Base-by-base conservation (phyloP, 192 early-diverging fungal species). In the Rhizophagus clarus region DNA sequence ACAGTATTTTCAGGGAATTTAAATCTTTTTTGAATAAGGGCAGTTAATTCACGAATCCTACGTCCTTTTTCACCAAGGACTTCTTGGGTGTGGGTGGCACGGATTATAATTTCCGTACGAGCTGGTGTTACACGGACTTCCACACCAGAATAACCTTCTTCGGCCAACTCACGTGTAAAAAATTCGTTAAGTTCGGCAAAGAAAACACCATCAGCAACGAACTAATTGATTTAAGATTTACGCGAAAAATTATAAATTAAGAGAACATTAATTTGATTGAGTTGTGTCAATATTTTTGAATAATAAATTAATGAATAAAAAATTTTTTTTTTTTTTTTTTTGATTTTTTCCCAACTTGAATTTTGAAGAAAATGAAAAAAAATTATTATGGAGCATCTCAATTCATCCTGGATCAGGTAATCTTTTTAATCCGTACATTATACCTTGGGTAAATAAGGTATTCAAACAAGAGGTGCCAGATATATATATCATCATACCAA, bases 171-270 rank as follows among this genome's bases (percentile, higher is more conserved):
- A 86, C 96, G 96, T 86, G 94, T 94, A 89, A 99, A 94, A 92
- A 97, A 97, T 91, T 97, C 96, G 93, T 99, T 99, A 87, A 99
- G 93, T 90, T 99, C 98, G 88, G 98, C 97, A 93, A 97, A 98
- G 92, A 99, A 99, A 76, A 99, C 97, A 95, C 98, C 98, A 90
- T 99, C 98, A 88, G 98, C 98, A 83, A 99, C 95, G 90, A 96
- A 99, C 98, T 74, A 28, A 29, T 56, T 20, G 20, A 76, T 61
- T 26, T 31, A 10, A 40, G 26, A 9, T 26, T 70, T 70, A n/a
- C 20, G 37, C 34, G n/a, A 20, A 24, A 12, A n/a, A 68, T 11
- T 32, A 32, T 32, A 20, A 29, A 29, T 32, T 11, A 68, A 68
- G 14, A 17, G 20, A 32, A 32, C 20, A 68, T 34, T 17, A 40